Base-by-base conservation (phyloP, 2,329 filamentous ascomycete genomes). In the Ophiostoma fasciatum region DNA sequence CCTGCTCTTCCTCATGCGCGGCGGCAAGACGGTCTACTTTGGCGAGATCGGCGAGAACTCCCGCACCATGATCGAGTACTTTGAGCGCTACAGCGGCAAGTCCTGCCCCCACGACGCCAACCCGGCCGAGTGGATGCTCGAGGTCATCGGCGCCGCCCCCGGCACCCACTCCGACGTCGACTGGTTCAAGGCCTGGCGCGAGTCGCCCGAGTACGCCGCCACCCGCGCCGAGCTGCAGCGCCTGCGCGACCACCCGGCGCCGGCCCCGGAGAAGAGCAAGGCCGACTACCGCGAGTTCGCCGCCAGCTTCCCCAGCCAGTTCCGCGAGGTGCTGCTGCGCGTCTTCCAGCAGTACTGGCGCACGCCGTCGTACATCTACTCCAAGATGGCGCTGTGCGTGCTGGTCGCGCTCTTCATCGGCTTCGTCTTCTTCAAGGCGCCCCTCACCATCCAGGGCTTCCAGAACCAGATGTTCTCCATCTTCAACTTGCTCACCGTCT, bases 391-490 rank as follows among this genome's bases (percentile, higher is more conserved):
- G 2, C 74, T 92, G 14, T 83, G 77, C 51, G 59, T 69, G 18
- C 57, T 75, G 13, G 60, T 70, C 23, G 60, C 77, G 4, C 66
- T 92, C 11, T 92, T 88, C 54, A 82, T 90, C 48, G 83, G 82
- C 21, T 84, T 87, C 54, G 77, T 79, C 36, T 85, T 90, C 58
- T 82, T 71, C 65, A 67, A 73, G 28, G 74, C 80, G 1, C 71
- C 74, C 21, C 77, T 77, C 57, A 75, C 72, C 9, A 69, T 78
- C 28, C 80, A 85, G 51, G 84, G 83, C 36, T 64, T 92, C 11
- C 81, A 88, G 56, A 87, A 90, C 59, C 80, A 87, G 47, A 77
- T 88, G 65, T 92, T 92, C 53, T 70, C 75, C 51, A 79, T 90
- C 45, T 92, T 92, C 66, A 81, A 88, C 67, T 59, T 88, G 38